A percentile compares a stretch with the other conserved stretches of the same genome.
Evolutionary conservation across 2,329 filamentous ascomycete species (phyloP).

Genomic region (Neurospora sp.): DNA sequence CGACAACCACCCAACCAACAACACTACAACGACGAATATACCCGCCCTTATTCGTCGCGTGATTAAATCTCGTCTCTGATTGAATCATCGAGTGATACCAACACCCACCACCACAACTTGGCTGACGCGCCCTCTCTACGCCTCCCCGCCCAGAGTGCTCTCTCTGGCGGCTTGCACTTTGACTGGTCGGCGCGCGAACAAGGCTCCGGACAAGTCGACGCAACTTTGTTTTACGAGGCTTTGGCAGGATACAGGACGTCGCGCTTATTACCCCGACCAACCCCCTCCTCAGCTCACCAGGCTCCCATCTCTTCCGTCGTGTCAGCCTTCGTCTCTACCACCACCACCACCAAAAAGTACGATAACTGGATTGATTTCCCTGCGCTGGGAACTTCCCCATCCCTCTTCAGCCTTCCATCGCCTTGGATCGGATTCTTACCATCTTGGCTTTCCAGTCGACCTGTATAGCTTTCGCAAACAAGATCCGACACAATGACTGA

Average conservation of each 20-base stretch:
- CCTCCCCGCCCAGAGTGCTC: neutral
- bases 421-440: neutral
- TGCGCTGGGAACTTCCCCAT: neutral
- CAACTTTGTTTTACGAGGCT: neutral
- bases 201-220: neutral
- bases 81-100: neutral
- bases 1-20: neutral
- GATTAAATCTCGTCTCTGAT: neutral
- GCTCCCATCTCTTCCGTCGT: neutral
- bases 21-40: neutral
- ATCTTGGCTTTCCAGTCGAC: neutral
- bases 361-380: neutral
- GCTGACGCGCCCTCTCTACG: neutral
- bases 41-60: neutral
- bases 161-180: neutral
- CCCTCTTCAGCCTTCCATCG: conserved; percentile 1
- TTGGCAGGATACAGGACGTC: neutral
- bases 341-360: neutral
- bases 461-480: neutral
- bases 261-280: neutral
- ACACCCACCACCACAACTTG: neutral
- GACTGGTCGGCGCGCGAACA: neutral
- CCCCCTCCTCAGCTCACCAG: neutral
- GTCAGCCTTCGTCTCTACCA: neutral
- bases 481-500: conserved; percentile 55